Evolutionary conservation across 768 basidiomycete species (phyloP), one percentile per base, ranked within the genome.

Genomic region (Lactifluus pinguis): DNA sequence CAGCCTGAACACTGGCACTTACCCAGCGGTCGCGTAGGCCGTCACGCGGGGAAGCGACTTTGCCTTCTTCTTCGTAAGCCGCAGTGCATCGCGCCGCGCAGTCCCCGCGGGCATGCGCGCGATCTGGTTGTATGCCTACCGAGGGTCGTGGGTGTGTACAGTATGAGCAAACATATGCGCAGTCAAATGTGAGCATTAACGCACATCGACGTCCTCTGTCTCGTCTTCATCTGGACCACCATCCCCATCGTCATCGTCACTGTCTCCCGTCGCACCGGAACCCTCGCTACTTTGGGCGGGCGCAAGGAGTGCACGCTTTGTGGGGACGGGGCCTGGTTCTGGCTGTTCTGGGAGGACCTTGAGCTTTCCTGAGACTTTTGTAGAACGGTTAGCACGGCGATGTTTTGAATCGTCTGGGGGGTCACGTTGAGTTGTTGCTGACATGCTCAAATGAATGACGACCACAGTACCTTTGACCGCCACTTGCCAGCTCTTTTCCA

Each of bases 1-100:
- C 25, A 25, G 25, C 25, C 25, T 25, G 25, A 25, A 25, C 25
- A 25, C 25, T 25, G 25, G 25, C 25, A 74, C 78, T 66, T 72
- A 94, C 94, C 81, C 86, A 36, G 94, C 91, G 15, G 93, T 97
- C 48, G 94, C 92, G 73, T 95, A 97, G 5, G 94, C 95, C 2
- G 95, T 97, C n/a, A 95, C 95, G 67, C 95, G 76, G 36, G 94
- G 94, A 13, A 97, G 72, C 13, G 84, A 85, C 70, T 94, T 95
- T 2, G 93, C 92, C 71, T 95, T 95, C 76, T 90, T 94, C 76
- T 97, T 95, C 2, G 94, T 98, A 65, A 98, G 73, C 60, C 79
- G 85, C 63, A 93, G 74, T 3, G 95, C 95, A 75, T 98, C 95
- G 61, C 92, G 80, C 47, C 92, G 84, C 8, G 95, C 95, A 21